A percentile compares a stretch with the other conserved stretches of the same genome.
These are phyloP conservation scores for Arachis monticola DNA, from an alignment of 331 rosid species.

Conservation along the genomic window DNA sequence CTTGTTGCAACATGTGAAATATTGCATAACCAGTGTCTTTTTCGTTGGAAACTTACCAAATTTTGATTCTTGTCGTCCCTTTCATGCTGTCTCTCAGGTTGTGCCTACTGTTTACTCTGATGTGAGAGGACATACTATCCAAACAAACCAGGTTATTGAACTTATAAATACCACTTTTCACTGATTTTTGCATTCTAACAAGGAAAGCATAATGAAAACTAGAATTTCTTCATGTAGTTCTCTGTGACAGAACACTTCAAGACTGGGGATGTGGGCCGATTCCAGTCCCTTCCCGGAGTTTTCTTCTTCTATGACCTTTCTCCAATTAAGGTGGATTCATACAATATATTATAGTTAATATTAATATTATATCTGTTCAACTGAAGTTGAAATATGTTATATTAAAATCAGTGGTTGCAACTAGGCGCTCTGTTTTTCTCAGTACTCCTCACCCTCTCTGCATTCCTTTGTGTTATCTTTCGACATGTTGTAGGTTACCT, in stretches of 20 bases:
- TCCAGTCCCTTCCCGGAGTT: conserved; percentile 92
- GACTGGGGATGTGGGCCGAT: conserved; percentile 66
- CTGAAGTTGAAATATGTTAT: conserved; percentile 13
- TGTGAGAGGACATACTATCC: conserved; percentile 79
- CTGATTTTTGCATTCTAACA: conserved; percentile 11
- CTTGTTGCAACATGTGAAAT: neutral
- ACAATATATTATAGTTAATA: conserved; percentile 3
- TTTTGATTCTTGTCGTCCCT: neutral
- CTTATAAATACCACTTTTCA: neutral
- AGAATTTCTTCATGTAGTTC: conserved; percentile 64
- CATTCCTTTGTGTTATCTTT: neutral
- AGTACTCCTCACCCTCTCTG: neutral
- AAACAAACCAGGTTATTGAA: conserved; percentile 80
- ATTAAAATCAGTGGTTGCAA: conserved; percentile 15
- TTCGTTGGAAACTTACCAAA: conserved; percentile 1
- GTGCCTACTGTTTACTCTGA: conserved; percentile 91
- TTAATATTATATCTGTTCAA: conserved; percentile 17
- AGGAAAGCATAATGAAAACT: conserved; percentile 9
- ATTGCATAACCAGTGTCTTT: neutral
- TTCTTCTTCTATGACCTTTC: conserved; percentile 96
- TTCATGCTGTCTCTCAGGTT: conserved; percentile 58
- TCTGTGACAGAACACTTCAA: conserved; percentile 90
- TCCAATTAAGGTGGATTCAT: conserved; percentile 77
- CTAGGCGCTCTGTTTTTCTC: conserved; percentile 14
- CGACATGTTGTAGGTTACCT: conserved; percentile 72